These are phyloP conservation scores for Inonotus obliquus DNA, from an alignment of 1,284 basidiomycete species.

Conservation along the genomic window DNA sequence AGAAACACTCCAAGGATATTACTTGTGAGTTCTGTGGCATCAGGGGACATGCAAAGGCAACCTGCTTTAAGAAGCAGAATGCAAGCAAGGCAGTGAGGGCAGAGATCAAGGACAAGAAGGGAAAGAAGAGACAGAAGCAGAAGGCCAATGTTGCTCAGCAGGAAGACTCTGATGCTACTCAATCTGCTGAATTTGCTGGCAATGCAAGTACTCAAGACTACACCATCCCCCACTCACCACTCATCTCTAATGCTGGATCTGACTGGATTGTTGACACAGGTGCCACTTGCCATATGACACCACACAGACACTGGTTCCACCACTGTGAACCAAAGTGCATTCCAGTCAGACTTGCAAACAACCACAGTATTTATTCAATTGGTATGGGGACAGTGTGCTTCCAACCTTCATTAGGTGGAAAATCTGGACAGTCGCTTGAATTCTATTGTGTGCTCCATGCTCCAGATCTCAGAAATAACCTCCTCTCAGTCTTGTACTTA, in stretches of 20 bases:
- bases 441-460: slow-evolving; percentile 31
- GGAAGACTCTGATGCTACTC: background rate
- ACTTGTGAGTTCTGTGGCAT: no score
- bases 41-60: no score
- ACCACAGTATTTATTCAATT: background rate
- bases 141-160: background rate
- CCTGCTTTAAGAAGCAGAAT: no score
- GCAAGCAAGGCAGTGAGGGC: no score
- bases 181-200: background rate
- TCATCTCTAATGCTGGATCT: background rate
- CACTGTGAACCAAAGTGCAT: background rate
- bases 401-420: slow-evolving; percentile 18
- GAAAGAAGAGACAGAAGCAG: background rate
- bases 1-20: no score
- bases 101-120: background rate
- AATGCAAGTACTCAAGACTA: background rate
- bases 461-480: background rate
- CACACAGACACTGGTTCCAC: background rate
- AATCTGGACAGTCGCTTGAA: slow-evolving; percentile 21
- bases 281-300: background rate
- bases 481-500: slow-evolving; percentile 26
- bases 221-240: slow-evolving; percentile 18
- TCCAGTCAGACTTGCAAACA: background rate
- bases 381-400: background rate
- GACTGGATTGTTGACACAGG: background rate